Conservation (phyloP, 1,139 yeast species). For the Geotrichum siamense region DNA sequence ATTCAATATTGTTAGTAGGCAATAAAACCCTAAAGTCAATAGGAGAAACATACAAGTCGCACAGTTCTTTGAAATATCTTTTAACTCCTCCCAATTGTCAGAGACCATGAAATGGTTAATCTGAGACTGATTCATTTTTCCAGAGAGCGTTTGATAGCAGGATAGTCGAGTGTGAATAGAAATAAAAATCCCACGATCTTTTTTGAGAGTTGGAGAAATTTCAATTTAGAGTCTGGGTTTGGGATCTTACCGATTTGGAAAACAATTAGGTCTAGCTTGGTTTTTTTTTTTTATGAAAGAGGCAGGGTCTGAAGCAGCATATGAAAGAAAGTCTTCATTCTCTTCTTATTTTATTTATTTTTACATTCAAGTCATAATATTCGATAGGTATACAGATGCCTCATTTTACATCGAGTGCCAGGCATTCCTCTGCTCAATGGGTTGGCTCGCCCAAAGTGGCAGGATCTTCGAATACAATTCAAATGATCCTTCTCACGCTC, state of each 20-base stretch:
- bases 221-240: too few relatives aligned
- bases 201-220: too few relatives aligned
- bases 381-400: background rate
- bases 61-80: constrained; percentile 15
- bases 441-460: constrained; percentile 30
- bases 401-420: background rate
- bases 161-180: too few relatives aligned
- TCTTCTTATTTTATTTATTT: too few relatives aligned
- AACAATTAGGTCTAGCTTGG: too few relatives aligned
- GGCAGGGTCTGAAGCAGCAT: too few relatives aligned
- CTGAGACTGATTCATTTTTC: constrained; percentile 17
- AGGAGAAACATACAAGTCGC: constrained; percentile 9
- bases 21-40: background rate
- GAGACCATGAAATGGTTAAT: constrained; percentile 24
- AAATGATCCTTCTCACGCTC: constrained; percentile 33
- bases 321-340: too few relatives aligned
- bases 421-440: constrained; percentile 23
- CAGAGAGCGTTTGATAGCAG: too few relatives aligned
- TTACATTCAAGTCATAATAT: too few relatives aligned
- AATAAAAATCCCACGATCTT: too few relatives aligned
- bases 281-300: too few relatives aligned
- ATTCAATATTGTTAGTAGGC: constrained; percentile 13
- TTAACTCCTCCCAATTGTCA: constrained; percentile 10
- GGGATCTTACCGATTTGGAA: too few relatives aligned
- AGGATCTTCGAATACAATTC: constrained; percentile 29